These are phyloP conservation scores for Alternaria sp. DNA, from an alignment of 2,329 filamentous ascomycete genomes.

Conservation along the genomic window DNA sequence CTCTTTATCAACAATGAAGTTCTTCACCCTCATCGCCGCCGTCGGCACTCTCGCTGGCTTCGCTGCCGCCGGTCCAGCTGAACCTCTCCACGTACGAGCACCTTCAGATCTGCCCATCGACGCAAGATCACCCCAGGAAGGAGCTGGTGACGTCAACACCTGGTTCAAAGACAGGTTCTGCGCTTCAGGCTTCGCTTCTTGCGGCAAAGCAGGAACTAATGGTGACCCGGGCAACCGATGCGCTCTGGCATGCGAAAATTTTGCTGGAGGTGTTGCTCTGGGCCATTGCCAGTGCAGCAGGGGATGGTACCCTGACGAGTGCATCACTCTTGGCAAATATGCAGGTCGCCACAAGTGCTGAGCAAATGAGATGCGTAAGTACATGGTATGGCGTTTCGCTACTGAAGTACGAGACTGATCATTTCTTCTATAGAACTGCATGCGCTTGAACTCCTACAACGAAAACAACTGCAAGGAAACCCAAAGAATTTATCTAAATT, in stretches of 20 bases:
- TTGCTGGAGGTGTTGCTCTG: neutral
- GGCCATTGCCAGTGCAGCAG: neutral
- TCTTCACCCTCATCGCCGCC: neutral
- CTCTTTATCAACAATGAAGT: neutral
- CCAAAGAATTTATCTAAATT: neutral
- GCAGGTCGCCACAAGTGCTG: neutral
- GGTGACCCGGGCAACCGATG: neutral
- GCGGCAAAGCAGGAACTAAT: neutral
- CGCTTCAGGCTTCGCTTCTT: neutral
- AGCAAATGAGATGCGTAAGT: rapidly evolving
- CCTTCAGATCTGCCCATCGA: neutral
- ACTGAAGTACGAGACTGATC: neutral
- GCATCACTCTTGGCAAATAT: neutral
- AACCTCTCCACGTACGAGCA: neutral
- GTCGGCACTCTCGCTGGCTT: neutral
- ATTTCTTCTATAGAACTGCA: neutral
- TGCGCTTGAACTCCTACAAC: rapidly evolving
- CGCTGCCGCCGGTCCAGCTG: neutral
- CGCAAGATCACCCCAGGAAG: neutral
- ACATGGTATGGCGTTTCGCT: neutral
- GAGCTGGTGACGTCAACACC: neutral
- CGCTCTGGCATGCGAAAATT: neutral
- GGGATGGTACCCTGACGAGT: neutral
- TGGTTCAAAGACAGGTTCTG: constrained; percentile 11
- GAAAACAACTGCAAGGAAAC: neutral